phyloP scores from a whole-genome alignment of 2,329 filamentous ascomycete genomes.

The Scedosporium minutisporum region DNA sequence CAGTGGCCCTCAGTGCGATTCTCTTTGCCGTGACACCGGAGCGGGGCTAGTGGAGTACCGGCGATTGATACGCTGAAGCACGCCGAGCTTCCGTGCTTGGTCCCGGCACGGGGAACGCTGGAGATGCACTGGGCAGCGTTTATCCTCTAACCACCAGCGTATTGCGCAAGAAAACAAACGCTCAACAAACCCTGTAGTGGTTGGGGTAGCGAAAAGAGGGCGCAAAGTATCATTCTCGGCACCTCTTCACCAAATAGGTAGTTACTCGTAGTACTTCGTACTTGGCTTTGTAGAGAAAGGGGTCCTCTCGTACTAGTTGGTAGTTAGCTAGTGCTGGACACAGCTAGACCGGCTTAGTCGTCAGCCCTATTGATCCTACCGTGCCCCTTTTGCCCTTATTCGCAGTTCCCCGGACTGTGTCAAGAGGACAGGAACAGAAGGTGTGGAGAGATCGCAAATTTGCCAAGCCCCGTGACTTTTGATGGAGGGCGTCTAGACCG shows the following conservation, averaged over 20 bases:
- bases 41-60: neutral
- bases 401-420: neutral
- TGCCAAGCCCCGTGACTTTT: neutral
- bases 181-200: neutral
- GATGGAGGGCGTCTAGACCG: too few species aligned
- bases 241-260: neutral
- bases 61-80: neutral
- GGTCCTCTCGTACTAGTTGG: neutral
- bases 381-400: neutral
- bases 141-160: neutral
- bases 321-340: neutral
- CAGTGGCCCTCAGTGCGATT: neutral
- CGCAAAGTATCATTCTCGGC: neutral
- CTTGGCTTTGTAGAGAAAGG: neutral
- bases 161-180: neutral
- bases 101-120: neutral
- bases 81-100: neutral
- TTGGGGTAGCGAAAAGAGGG: neutral
- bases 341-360: neutral
- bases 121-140: neutral
- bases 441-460: neutral
- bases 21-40: neutral
- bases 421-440: neutral
- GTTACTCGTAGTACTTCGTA: too few species aligned
- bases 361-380: neutral